phyloP scores from a whole-genome alignment of 140 eudicot species.

The Cichorium intybus region DNA sequence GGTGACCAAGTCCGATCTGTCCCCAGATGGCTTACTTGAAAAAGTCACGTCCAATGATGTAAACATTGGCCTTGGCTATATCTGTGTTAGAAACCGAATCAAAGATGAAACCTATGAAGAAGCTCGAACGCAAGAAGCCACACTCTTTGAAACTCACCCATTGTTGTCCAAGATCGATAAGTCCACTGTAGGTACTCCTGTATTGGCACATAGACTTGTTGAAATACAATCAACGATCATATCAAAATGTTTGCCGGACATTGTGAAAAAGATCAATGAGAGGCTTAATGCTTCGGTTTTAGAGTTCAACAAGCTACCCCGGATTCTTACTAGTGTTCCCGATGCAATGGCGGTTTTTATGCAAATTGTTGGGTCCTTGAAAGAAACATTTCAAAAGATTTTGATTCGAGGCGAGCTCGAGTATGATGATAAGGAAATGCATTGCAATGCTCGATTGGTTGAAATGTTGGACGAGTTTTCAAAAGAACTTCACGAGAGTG shows the following conservation, averaged over 20 bases:
- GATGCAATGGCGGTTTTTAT: constrained; percentile 38
- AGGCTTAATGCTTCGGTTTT: constrained; percentile 22
- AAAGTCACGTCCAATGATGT: constrained; percentile 30
- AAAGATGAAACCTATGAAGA: constrained; percentile 37
- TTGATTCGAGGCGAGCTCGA: constrained; percentile 33
- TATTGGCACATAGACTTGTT: constrained; percentile 37
- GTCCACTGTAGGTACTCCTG: constrained; percentile 41
- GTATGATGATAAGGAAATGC: constrained; percentile 25
- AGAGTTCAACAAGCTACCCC: constrained; percentile 32
- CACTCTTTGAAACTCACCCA: constrained; percentile 34
- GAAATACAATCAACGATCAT: constrained; percentile 36
- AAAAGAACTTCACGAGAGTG: constrained; percentile 9
- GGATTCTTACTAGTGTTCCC: constrained; percentile 6
- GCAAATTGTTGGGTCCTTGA: constrained; percentile 19
- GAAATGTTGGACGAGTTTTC: constrained; percentile 34
- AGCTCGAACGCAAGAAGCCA: constrained; percentile 35
- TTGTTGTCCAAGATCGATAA: constrained; percentile 40
- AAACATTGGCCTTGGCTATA: constrained; percentile 33
- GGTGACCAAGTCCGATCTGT: constrained; percentile 35
- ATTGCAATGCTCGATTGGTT: constrained; percentile 36
- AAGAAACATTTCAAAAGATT: constrained; percentile 34
- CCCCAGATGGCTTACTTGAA: constrained; percentile 27
- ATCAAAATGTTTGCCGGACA: constrained; percentile 36
- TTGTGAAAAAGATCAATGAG: constrained; percentile 29
- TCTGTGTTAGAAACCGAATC: constrained; percentile 34